Base-by-base conservation (phyloP, 768 basidiomycete genomes). In the Lentinula sp. region DNA sequence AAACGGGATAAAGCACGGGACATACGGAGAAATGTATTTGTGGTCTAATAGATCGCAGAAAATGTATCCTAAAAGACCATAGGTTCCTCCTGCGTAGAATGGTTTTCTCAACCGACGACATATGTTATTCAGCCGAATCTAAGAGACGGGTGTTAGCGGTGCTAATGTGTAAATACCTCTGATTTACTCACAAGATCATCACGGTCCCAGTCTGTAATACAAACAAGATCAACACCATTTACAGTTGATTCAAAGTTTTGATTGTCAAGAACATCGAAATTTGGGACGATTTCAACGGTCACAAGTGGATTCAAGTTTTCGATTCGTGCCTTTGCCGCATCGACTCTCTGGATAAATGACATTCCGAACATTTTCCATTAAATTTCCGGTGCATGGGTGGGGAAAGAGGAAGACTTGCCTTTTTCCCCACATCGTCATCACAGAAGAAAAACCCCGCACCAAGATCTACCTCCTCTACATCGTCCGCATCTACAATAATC, bases 231-330 rank as follows among this genome's bases (percentile, higher is more conserved):
- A 43, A 93, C 86, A 42, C 73, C 72, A 61, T 80, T 78, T 21
- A 93, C 76, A 52, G 93, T 71, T 23, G 76, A 72, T 62, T 84
- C 82, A 32, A 94, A 78, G 48, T 73, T 76, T 53, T 80, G 80
- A 43, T 75, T 78, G 35, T 83, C 78, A 46, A 85, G 72, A 16
- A 77, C 71, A 42, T 80, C 70, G 9, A 74, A 67, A 59, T 81
- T 77, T 45, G 88, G 77, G 45, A 88, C 69, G 21, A 86, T 84
- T 68, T 93, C 84, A 61, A 99, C 82, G 39, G 79, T 76, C 63
- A 99, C 96, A 58, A 96, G 87, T 48, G 96, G 95, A 70, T 99
- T 99, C 49, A 99, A 80, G 62, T 86, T 87, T 71, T 91, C 88
- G 61, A 99, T 89, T 67, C 93, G 84, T 23, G 86, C 75, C 71